Percentiles rank a stretch among this genome's conserved stretches.
Conservation (phyloP, 352 stramenopile genomes). For the Phytophthora melonis region DNA sequence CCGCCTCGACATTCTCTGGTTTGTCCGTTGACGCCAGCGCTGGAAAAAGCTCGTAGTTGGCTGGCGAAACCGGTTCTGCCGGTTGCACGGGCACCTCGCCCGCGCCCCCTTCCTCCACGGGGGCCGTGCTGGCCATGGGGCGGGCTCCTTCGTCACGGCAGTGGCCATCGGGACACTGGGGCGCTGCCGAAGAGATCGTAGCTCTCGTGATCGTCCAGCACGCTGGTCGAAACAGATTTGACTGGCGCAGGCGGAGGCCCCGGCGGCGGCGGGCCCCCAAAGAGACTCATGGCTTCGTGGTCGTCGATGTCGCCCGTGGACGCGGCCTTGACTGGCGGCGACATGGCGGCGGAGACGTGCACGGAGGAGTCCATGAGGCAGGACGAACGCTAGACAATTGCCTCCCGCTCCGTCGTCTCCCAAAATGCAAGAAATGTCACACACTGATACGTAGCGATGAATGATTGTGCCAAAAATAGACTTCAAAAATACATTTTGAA, state of each 20-base stretch:
- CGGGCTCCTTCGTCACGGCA: constrained; percentile 22
- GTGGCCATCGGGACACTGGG: constrained; percentile 19
- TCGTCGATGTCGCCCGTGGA: constrained; percentile 35
- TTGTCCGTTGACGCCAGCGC: constrained; percentile 30
- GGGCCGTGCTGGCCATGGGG: constrained; percentile 38
- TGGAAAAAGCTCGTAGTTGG: constrained; percentile 57
- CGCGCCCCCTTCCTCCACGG: constrained; percentile 38
- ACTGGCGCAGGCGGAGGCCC: constrained; percentile 21
- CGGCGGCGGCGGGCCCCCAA: constrained; percentile 11
- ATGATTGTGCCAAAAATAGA: constrained; percentile 1
- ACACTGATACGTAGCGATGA: neutral
- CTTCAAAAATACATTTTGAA: neutral
- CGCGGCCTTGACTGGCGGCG: constrained; percentile 27
- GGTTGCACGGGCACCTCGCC: constrained; percentile 34
- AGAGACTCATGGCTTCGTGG: constrained; percentile 34
- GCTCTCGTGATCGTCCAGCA: constrained; percentile 37
- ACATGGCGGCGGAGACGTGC: constrained; percentile 1
- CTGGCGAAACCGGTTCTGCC: constrained; percentile 30
- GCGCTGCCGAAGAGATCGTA: constrained; percentile 46
- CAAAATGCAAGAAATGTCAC: neutral
- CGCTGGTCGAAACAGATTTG: constrained; percentile 32
- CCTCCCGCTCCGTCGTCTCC: neutral
- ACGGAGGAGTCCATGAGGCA: constrained; percentile 19
- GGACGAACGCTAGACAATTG: neutral
- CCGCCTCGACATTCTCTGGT: constrained; percentile 6